These are phyloP conservation scores for Lachancea nothofagi DNA, from an alignment of 805 yeast genomes.

Conservation along the genomic window DNA sequence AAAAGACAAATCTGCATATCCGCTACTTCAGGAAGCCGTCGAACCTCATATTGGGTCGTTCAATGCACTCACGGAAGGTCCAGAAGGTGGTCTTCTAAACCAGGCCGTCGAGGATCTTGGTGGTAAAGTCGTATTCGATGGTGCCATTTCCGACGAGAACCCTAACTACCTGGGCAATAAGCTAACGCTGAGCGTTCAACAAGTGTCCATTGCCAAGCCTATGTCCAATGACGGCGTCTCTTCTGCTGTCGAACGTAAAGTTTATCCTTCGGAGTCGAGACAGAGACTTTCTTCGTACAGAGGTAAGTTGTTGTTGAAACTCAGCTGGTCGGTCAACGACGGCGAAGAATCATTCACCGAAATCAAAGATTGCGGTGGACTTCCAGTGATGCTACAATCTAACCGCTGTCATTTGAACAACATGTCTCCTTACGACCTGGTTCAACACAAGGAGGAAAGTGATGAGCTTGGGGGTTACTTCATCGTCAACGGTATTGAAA, in stretches of 20 bases:
- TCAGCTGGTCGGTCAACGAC: constrained; percentile 82
- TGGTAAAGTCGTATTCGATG: constrained; percentile 75
- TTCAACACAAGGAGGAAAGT: constrained; percentile 75
- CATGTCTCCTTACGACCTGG: constrained; percentile 76
- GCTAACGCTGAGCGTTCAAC: constrained; percentile 74
- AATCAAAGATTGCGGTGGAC: constrained; percentile 82
- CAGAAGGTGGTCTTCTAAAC: constrained; percentile 78
- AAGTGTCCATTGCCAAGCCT: constrained; percentile 84
- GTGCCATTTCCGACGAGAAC: constrained; percentile 30
- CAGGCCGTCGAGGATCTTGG: constrained; percentile 88
- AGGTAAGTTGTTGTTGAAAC: constrained; percentile 69
- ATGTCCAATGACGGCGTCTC: constrained; percentile 50
- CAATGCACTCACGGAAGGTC: constrained; percentile 88
- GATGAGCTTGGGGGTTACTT: constrained; percentile 98
- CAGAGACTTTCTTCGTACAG: constrained; percentile 82
- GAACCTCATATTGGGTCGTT: constrained; percentile 94
- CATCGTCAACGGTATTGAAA: constrained; percentile 93
- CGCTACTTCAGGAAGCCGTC: constrained; percentile 81
- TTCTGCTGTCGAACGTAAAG: constrained; percentile 65
- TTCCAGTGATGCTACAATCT: constrained; percentile 86
- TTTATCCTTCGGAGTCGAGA: constrained; percentile 82
- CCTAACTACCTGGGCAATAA: constrained; percentile 78
- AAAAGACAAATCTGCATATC: constrained; percentile 74
- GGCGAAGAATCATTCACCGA: constrained; percentile 72
- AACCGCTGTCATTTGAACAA: constrained; percentile 89